Evolutionary conservation across 371 early-diverging fungal species (phyloP).

Genomic region (Agmasoma carcini): DNA sequence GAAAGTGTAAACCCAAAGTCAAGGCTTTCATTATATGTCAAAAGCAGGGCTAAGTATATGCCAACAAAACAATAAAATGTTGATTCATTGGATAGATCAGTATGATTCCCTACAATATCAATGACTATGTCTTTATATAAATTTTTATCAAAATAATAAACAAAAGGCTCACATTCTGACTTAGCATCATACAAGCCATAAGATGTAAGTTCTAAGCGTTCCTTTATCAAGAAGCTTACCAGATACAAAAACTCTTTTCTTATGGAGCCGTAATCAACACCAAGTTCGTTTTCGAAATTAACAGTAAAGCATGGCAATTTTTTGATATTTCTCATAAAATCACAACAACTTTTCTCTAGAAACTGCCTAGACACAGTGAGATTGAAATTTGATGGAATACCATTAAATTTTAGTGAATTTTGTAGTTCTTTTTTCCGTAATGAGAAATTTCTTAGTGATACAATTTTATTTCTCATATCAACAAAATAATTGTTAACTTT

Average conservation of each 20-base stretch:
- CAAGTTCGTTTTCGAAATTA: constrained; percentile 30
- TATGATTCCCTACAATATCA: neutral
- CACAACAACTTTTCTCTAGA: neutral
- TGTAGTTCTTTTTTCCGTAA: neutral
- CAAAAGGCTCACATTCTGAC: neutral
- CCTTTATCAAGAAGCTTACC: constrained; percentile 6
- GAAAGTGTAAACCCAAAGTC: constrained; percentile 11
- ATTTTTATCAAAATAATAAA: neutral
- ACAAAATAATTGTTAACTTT: neutral
- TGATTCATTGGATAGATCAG: neutral
- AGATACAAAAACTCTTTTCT: constrained; percentile 29
- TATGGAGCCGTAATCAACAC: constrained; percentile 38
- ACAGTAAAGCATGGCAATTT: too few species aligned
- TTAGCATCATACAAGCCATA: constrained; percentile 19
- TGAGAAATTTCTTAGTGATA: neutral
- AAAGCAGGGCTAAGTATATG: constrained; percentile 12
- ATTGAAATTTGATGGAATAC: neutral
- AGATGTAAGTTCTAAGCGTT: constrained; percentile 2
- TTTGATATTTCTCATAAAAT: too few species aligned
- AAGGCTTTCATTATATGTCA: constrained; percentile 5
- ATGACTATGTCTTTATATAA: neutral
- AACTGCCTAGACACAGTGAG: neutral
- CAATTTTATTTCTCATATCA: neutral
- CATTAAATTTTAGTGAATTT: neutral
- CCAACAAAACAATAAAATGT: constrained; percentile 31